Base-by-base conservation (phyloP, 1,139 yeast species). In the Yamadazyma trypodendri region DNA sequence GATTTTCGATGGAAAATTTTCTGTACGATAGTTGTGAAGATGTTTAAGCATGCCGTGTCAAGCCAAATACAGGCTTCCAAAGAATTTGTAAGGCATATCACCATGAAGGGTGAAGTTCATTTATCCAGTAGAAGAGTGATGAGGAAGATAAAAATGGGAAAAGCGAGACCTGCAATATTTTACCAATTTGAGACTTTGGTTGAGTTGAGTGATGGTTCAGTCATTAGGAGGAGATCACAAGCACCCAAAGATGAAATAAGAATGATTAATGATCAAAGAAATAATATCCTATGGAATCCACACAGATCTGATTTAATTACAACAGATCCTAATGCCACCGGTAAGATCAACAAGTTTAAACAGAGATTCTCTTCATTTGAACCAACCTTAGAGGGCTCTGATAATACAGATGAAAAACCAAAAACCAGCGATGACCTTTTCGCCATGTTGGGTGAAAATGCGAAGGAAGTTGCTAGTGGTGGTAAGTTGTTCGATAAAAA, bases 161-260 rank as follows among this genome's bases (percentile, higher is more conserved):
- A 82, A 57, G 89, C 96, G 13, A 78, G 97, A 63, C 97, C 97
- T 2, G 89, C 96, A 30, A 84, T 90, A 32, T 90, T 87, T 63
- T 78, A 90, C 65, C 88, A 87, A 57, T 92, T 92, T 57, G 90
- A 90, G 46, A 85, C 94, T 28, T 65, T 75, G 33, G 90, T 92
- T 10, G 96, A 90, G 61, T 74, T 90, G 41, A 84, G 95, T 50
- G 97, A 92, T 58, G 98, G 98, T 2, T 84, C 96, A 22, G 95
- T 95, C 1, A 72, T 88, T 27, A 71, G 69, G 27, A 77, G 98
- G 63, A 75, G 87, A 54, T 81, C 96, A 0, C 96, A 86, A 49
- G 89, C 81, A 41, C 97, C 98, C 6, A 84, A 88, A 54, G 84
- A 77, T 40, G 96, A 92, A 57, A 72, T 87, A 56, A 74, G 95